Percentiles rank a stretch among this genome's conserved stretches.
Conservation (phyloP, 2,329 filamentous ascomycete genomes). For the Colletotrichum echinochloae region DNA sequence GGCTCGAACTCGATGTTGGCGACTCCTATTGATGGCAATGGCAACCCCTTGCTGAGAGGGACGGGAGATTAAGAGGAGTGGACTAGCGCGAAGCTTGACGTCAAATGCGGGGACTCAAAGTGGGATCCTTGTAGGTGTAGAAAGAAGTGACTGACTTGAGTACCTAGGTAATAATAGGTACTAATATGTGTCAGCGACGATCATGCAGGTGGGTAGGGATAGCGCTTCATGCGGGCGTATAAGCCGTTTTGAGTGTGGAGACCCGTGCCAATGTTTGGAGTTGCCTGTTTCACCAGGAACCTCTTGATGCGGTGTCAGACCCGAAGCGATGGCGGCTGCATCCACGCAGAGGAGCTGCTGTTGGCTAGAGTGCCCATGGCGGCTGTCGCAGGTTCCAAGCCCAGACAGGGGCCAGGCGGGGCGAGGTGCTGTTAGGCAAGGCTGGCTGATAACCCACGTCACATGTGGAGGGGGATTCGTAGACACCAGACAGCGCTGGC, state of each 20-base stretch:
- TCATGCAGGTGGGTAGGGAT: constrained; percentile 38
- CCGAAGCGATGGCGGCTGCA: constrained; percentile 20
- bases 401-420: constrained; percentile 3
- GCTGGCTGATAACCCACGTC: constrained; percentile 18
- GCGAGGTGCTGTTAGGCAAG: constrained; percentile 14
- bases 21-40: constrained; percentile 8
- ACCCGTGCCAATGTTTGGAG: constrained; percentile 33
- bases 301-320: constrained; percentile 17
- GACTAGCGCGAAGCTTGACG: constrained; percentile 33
- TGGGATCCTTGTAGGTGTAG: constrained; percentile 1
- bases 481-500: constrained; percentile 8
- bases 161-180: no score
- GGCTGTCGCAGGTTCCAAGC: constrained; percentile 11
- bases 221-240: constrained; percentile 28
- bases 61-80: constrained; percentile 21
- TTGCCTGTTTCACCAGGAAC: constrained; percentile 34
- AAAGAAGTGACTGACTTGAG: constrained; percentile 21
- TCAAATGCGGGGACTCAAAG: constrained; percentile 9
- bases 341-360: constrained; percentile 9
- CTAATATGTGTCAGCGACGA: constrained; percentile 35
- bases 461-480: not conserved
- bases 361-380: constrained; percentile 14
- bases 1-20: constrained; percentile 1
- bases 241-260: constrained; percentile 35
- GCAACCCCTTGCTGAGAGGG: constrained; percentile 3